phyloP scores from a whole-genome alignment of 768 basidiomycete species.

The Tulasnella sp. region DNA sequence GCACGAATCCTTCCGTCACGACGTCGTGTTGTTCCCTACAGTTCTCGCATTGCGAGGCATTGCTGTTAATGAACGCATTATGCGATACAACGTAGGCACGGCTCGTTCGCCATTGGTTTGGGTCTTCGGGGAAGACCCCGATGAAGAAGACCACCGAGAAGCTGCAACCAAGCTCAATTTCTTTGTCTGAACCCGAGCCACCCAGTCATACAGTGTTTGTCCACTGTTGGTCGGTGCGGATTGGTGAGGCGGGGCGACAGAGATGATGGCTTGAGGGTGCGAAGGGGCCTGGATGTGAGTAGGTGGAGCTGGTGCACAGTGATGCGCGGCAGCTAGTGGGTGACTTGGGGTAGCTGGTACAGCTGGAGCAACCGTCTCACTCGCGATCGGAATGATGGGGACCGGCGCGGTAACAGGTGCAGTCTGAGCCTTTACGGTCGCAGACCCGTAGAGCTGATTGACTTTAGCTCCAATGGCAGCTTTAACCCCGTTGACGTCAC shows the following conservation, averaged over 20 bases:
- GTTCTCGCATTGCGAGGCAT: conserved; percentile 1
- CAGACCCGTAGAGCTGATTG: conserved; percentile 8
- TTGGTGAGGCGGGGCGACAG: background rate
- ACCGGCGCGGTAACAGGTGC: background rate
- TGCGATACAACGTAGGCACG: background rate
- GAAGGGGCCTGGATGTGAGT: too few species aligned
- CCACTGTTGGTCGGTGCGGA: background rate
- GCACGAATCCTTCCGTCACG: background rate
- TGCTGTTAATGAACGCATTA: background rate
- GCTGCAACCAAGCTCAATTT: background rate
- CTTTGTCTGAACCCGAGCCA: background rate
- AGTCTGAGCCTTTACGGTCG: background rate
- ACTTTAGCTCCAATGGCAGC: background rate
- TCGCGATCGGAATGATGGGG: background rate
- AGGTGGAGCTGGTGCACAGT: too few species aligned
- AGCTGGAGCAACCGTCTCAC: background rate
- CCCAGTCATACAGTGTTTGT: too few species aligned
- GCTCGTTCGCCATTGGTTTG: background rate
- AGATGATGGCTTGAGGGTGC: too few species aligned
- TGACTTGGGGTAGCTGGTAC: background rate
- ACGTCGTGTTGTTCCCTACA: background rate
- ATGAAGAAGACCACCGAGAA: conserved; percentile 1
- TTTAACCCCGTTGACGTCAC: background rate
- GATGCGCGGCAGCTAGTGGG: background rate
- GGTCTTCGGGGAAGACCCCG: background rate